Evolutionary conservation across 257 asterid species (phyloP).

Genomic region (Nicotiana otophora): DNA sequence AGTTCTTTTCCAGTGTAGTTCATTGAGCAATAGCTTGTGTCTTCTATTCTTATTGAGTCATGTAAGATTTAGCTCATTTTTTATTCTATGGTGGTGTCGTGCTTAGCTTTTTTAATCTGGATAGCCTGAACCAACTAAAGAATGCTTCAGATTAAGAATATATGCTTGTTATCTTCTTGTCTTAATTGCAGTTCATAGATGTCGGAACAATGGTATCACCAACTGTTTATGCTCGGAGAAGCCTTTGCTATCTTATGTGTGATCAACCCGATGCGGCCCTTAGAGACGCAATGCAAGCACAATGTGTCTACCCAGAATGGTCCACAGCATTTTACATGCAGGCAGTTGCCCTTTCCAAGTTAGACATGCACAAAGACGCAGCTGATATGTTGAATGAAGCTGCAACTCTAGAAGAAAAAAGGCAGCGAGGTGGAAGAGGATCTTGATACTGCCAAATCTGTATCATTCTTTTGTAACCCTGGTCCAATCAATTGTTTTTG

Average conservation of each 20-base stretch:
- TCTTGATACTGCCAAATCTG: not conserved
- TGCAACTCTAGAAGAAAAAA: conserved; percentile 72
- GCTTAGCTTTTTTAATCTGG: not conserved
- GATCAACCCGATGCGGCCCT: conserved; percentile 97
- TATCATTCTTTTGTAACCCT: not conserved
- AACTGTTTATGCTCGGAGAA: conserved; percentile 88
- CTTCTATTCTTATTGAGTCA: too few species aligned
- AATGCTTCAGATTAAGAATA: not conserved
- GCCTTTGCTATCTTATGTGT: conserved; percentile 92
- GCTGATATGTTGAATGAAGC: conserved; percentile 98
- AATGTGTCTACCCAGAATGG: conserved; percentile 86
- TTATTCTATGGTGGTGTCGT: too few species aligned
- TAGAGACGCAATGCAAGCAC: conserved; percentile 99
- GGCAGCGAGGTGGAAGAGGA: conserved; percentile 53
- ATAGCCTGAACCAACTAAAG: not conserved
- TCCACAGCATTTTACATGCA: conserved; percentile 97
- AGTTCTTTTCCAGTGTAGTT: too few species aligned
- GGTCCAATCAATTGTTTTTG: not conserved
- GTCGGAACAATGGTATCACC: conserved; percentile 97
- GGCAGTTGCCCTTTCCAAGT: conserved; percentile 91
- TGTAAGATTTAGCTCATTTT: too few species aligned
- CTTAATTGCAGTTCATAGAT: conserved; percentile 67
- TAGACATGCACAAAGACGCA: conserved; percentile 95
- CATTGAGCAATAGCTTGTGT: too few species aligned
- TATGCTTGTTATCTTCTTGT: not conserved